Percentiles rank a stretch among this genome's conserved stretches.
These are phyloP conservation scores for Fomitopsis palustris DNA, from an alignment of 1,284 basidiomycete genomes.

Conservation along the genomic window DNA sequence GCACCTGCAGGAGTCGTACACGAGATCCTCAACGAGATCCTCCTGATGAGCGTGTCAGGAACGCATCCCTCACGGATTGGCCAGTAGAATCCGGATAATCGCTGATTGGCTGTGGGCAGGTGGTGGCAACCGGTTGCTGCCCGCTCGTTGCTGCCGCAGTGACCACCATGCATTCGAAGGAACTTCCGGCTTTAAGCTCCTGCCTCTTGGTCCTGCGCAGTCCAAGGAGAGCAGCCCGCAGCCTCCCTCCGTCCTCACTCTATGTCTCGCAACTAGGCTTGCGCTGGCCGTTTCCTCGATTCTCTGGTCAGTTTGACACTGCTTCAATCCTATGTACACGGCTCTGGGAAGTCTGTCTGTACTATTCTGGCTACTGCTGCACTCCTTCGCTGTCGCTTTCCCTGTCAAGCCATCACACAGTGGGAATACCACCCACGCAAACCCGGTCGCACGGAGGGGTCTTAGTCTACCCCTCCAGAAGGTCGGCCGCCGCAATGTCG, in stretches of 20 bases:
- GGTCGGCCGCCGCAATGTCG: conserved; percentile 1
- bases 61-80: background rate
- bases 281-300: background rate
- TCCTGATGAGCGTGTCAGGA: background rate
- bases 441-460: background rate
- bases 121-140: background rate
- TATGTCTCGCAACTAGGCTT: background rate
- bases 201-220: background rate
- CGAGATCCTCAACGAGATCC: background rate
- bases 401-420: background rate
- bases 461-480: conserved; percentile 2
- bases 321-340: conserved; percentile 1
- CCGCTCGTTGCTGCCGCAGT: background rate
- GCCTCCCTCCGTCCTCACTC: background rate
- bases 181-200: background rate
- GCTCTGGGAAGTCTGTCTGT: background rate
- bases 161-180: background rate
- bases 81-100: background rate
- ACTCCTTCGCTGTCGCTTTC: background rate
- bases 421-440: background rate
- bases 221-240: background rate
- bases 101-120: background rate
- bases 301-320: background rate
- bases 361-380: background rate
- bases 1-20: no score